phyloP scores from a whole-genome alignment of 1,284 basidiomycete species.

The Hemileccinum hortonii region DNA sequence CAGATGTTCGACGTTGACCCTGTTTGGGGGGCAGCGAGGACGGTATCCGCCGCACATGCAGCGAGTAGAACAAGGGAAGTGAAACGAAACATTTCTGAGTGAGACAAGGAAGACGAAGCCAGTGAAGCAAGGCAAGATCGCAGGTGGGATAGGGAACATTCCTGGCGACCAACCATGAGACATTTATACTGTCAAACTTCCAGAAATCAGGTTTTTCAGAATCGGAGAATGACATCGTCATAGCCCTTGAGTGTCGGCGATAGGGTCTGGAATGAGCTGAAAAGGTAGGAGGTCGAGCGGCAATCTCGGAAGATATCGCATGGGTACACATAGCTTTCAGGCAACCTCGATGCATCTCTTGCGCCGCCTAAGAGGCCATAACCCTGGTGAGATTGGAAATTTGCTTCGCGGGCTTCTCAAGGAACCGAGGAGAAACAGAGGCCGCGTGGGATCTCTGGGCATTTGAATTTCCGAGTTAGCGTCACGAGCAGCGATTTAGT shows the following conservation, averaged over 20 bases:
- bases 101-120: neutral
- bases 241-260: conserved; percentile 2
- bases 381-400: neutral
- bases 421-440: neutral
- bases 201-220: neutral
- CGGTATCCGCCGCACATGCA: neutral
- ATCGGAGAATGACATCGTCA: neutral
- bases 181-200: conserved; percentile 15
- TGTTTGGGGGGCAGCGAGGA: conserved; percentile 2
- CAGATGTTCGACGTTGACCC: conserved; percentile 8
- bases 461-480: neutral
- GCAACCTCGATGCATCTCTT: neutral
- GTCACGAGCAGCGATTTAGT: neutral
- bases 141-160: neutral
- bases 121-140: neutral
- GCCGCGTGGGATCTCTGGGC: neutral
- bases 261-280: neutral
- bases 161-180: neutral
- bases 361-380: neutral
- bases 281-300: conserved; percentile 1
- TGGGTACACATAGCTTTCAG: neutral
- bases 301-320: neutral
- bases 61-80: neutral
- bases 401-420: neutral
- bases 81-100: conserved; percentile 11